A percentile compares a stretch with the other conserved stretches of the same genome.
phyloP scores from a whole-genome alignment of 148 eudicot genomes.

The Vaccinium macrocarpon region DNA sequence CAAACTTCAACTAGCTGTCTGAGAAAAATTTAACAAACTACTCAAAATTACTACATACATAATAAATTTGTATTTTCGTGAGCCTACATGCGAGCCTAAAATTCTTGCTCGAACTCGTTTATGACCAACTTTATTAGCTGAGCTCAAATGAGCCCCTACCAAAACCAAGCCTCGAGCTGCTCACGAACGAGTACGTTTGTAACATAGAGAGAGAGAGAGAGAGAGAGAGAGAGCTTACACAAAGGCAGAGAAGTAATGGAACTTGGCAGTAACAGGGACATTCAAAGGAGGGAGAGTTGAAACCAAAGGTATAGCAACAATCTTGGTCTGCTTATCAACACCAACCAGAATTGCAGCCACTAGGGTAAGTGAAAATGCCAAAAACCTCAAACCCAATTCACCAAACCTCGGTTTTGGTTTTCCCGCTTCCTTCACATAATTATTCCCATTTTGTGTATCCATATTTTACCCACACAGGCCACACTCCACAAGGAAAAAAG shows the following conservation, averaged over 20 bases:
- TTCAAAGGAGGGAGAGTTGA: conserved; percentile 54
- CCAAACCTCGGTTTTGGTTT: conserved; percentile 10
- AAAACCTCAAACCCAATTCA: conserved; percentile 47
- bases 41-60: background rate
- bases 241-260: conserved; percentile 62
- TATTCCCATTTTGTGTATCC: background rate
- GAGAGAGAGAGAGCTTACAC: conserved; percentile 41
- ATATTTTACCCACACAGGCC: background rate
- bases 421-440: conserved; percentile 5
- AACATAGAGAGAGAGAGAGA: background rate
- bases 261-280: conserved; percentile 60
- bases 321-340: conserved; percentile 51
- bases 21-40: background rate
- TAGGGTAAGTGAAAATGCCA: conserved; percentile 44
- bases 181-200: background rate
- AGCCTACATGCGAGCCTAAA: background rate
- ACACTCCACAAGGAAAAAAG: background rate
- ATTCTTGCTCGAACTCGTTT: background rate
- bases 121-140: background rate
- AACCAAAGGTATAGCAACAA: conserved; percentile 39
- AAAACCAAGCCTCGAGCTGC: background rate
- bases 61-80: no score
- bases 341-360: conserved; percentile 66
- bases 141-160: background rate
- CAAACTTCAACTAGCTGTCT: background rate